Evolutionary conservation across 441 rosid genomes (phyloP).

Genomic region (Kokia cookei): DNA sequence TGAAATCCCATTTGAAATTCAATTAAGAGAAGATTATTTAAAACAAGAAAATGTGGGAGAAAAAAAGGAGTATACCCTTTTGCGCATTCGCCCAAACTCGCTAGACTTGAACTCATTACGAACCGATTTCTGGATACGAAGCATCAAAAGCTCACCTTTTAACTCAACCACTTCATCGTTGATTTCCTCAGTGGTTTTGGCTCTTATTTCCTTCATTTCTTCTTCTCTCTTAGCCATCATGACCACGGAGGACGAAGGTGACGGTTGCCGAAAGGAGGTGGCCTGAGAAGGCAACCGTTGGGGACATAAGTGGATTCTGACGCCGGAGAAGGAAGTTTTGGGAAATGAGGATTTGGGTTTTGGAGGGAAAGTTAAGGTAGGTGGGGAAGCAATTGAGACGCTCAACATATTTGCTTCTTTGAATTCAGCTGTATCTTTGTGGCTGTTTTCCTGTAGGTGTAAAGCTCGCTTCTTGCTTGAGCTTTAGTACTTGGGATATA

Average conservation of each 20-base stretch:
- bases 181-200: constrained; percentile 62
- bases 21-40: not conserved
- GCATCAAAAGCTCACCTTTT: constrained; percentile 93
- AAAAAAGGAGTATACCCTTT: constrained; percentile 39
- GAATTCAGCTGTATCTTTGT: not conserved
- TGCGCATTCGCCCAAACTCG: constrained; percentile 86
- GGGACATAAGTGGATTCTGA: constrained; percentile 33
- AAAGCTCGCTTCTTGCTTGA: not conserved
- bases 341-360: constrained; percentile 18
- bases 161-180: constrained; percentile 82
- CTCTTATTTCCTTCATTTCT: constrained; percentile 71
- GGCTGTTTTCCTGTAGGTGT: not conserved
- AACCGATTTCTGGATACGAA: constrained; percentile 72
- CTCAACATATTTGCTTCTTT: constrained; percentile 41
- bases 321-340: constrained; percentile 47
- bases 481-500: not conserved
- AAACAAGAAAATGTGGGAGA: not conserved
- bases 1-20: not conserved
- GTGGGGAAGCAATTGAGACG: constrained; percentile 42
- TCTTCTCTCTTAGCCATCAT: constrained; percentile 85
- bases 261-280: constrained; percentile 18
- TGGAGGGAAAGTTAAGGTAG: constrained; percentile 28
- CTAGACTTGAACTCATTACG: constrained; percentile 90
- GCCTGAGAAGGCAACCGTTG: constrained; percentile 14
- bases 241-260: constrained; percentile 33